Evolutionary conservation across 2,329 filamentous ascomycete species (phyloP), one percentile per base, ranked within the genome.

Genomic region (Xylariaceae sp.): DNA sequence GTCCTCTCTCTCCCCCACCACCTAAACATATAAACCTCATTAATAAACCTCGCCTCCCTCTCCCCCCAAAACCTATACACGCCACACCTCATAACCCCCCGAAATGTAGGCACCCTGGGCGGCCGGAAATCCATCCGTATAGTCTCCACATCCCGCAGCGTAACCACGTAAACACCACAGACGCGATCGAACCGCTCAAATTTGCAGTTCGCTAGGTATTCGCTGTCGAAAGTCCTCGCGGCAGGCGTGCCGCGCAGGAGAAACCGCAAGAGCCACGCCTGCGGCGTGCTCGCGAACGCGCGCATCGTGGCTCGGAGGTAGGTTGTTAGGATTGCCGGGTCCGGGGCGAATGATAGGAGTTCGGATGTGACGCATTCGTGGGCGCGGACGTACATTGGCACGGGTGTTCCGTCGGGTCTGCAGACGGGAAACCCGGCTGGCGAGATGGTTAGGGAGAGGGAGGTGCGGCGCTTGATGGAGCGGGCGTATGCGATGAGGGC

Each of bases 11-110:
- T 57, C 30, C 55, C 64, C 4, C 66, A 66, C 52, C 73, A 66
- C 52, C 73, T 73, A 66, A 76, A 77, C 50, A 77, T 72, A 0
- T 71, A 66, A 37, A 71, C 79, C 7, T 73, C 73, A 3, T 71
- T 74, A 0, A 73, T 71, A 0, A 79, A 78, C 57, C 64, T 75
- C 17, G 63, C 70, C 7, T 73, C 2, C 56, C 73, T 3, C 71
- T 62, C 5, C 52, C 76, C 47, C 51, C 76, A 9, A 69, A 66
- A 1, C 23, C 23, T 30, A 73, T 74, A 7, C 70, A 78, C 61
- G 47, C 65, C 67, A n/a, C 64, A 65, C 30, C 59, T 55, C 53
- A 70, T 13, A 42, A 53, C 55, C 0, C 67, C 67, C 18, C 15
- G 30, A 6, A 68, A 65, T 3, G 62, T 57, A 2, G 65, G 65